phyloP scores from a whole-genome alignment of 2,329 filamentous ascomycete species.

The Elsinoe perseae region DNA sequence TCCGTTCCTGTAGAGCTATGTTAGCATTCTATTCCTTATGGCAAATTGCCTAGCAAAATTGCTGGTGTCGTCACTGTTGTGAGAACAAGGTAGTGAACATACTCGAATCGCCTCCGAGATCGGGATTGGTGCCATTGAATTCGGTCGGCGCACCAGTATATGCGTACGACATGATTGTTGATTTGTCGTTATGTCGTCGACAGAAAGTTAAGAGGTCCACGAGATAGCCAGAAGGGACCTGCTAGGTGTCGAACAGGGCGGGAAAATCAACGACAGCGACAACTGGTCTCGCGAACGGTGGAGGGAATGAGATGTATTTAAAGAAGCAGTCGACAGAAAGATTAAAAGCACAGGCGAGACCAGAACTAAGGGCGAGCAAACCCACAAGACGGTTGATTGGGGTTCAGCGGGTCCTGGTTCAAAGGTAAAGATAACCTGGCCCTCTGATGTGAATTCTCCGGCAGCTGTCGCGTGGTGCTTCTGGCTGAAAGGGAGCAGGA shows the following conservation, averaged over 20 bases:
- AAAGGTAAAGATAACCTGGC: background rate
- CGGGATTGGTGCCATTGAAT: slow-evolving; percentile 49
- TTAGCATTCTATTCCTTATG: background rate
- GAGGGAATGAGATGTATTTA: slow-evolving; percentile 5
- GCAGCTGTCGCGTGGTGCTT: slow-evolving; percentile 11
- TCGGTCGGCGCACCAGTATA: slow-evolving; percentile 39
- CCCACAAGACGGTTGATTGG: slow-evolving; percentile 12
- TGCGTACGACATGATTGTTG: slow-evolving; percentile 41
- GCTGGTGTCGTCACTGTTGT: background rate
- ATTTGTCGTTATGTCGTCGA: slow-evolving; percentile 24
- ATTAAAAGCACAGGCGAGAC: slow-evolving; percentile 8
- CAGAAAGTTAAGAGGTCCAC: slow-evolving; percentile 13
- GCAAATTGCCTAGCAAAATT: background rate
- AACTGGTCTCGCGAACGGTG: slow-evolving; percentile 7
- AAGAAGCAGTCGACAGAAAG: slow-evolving; percentile 5
- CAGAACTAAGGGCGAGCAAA: slow-evolving; percentile 2
- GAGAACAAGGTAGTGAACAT: slow-evolving; percentile 34
- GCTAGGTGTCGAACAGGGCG: slow-evolving; percentile 3
- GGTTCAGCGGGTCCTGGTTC: slow-evolving; percentile 10
- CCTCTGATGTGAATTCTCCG: background rate
- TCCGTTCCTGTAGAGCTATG: slow-evolving; percentile 52
- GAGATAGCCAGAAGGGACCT: background rate
- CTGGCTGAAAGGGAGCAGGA: background rate
- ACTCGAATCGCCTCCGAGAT: slow-evolving; percentile 71
- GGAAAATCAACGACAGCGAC: slow-evolving; percentile 3